Base-by-base conservation (phyloP, 768 basidiomycete genomes). In the Dacryopinax spathularia region DNA sequence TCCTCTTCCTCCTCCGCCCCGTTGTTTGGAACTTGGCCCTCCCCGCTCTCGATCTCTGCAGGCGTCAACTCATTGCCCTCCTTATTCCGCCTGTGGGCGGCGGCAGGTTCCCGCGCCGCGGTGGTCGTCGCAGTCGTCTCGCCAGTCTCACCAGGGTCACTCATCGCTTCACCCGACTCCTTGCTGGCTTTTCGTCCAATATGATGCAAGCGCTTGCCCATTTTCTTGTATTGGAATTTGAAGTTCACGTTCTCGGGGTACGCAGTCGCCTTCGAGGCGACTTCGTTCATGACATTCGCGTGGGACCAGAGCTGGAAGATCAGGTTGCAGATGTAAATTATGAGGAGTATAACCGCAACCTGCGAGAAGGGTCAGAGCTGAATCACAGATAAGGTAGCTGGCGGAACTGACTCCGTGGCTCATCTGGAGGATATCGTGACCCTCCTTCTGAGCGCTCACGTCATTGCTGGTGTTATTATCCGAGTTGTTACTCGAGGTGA, bases 251-350 rank as follows among this genome's bases (percentile, higher is more conserved):
- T 63, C 13, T 29, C 33, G 16, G 66, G 63, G 44, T 73, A 73
- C 33, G 59, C 62, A 4, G 70, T 70, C 2, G 73, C 72, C 65
- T 64, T 27, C 66, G 71, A 66, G 33, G 68, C 64, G 25, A 22
- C 59, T 20, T 64, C 63, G 2, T 88, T 92, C 16, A 92, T 77
- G 66, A 56, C 48, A 20, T 83, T 76, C 2, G 84, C 81, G 71
- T 92, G 89, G 0, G 89, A 89, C 76, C 78, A 82, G 13, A 84
- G 76, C 71, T 91, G 90, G 74, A 91, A 91, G 65, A 87, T 72
- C 18, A 92, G 79, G 68, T 88, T 90, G n/a, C 78, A 79, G 1
- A 68, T 71, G 69, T 93, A 92, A 65, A 89, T 88, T 89, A 60
- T 7, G 65, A 12, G 77, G 4, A 92, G 77, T 61, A 92, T 80